Conservation (phyloP, 345 rosid species). For the Brassica juncea region DNA sequence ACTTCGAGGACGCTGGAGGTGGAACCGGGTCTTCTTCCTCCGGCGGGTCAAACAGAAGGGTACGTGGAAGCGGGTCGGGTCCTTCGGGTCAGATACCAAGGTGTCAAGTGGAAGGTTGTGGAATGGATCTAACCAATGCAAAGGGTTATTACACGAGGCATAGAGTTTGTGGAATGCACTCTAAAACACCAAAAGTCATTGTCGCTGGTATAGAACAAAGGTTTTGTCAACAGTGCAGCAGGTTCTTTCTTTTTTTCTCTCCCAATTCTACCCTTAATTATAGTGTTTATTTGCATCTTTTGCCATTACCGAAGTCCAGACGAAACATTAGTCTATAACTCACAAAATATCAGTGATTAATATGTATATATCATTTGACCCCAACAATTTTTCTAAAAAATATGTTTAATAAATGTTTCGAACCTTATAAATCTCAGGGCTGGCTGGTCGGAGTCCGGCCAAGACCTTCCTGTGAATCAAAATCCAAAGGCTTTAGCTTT, state of each 20-base stretch:
- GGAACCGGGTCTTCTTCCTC: conserved; percentile 57
- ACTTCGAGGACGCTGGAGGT: conserved; percentile 65
- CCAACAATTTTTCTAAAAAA: not conserved
- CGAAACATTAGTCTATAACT: not conserved
- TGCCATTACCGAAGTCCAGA: conserved; percentile 7
- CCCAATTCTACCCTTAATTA: conserved; percentile 11
- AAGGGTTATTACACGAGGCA: conserved; percentile 94
- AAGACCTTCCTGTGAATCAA: conserved; percentile 36
- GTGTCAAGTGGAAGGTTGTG: conserved; percentile 95
- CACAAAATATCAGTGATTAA: not conserved
- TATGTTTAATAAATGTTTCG: not conserved
- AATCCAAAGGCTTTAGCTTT: conserved; percentile 20
- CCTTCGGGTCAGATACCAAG: conserved; percentile 67
- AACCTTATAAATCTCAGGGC: not conserved
- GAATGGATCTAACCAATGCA: conserved; percentile 88
- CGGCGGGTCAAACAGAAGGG: conserved; percentile 42
- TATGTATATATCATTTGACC: not conserved
- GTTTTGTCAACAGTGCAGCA: conserved; percentile 99
- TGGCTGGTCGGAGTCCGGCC: conserved; percentile 8
- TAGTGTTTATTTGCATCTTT: conserved; percentile 25
- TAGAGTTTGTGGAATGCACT: conserved; percentile 83
- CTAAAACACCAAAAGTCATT: conserved; percentile 74
- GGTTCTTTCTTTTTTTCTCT: conserved; percentile 41
- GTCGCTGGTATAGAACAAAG: conserved; percentile 88
- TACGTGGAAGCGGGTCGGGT: conserved; percentile 44